Evolutionary conservation across 164 flowering plant genomes (phyloP).

Genomic region (Malania oleifera): DNA sequence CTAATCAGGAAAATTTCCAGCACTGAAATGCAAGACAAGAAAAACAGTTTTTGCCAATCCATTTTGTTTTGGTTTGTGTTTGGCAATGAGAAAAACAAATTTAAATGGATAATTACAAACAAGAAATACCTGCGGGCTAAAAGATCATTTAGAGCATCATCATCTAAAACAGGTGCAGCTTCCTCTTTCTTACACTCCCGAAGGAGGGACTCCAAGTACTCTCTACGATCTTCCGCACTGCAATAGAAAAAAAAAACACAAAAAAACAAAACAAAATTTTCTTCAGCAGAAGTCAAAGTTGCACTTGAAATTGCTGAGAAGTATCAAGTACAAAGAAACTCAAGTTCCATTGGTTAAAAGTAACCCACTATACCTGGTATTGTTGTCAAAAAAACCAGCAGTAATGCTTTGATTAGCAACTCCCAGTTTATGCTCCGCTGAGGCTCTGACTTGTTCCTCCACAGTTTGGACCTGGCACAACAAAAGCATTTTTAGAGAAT

Average conservation of each 20-base stretch:
- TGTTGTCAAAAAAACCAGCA: slow-evolving; percentile 98
- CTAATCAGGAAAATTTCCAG: background rate
- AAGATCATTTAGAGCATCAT: slow-evolving; percentile 82
- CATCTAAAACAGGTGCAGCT: slow-evolving; percentile 81
- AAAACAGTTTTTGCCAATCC: background rate
- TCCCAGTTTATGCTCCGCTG: slow-evolving; percentile 99
- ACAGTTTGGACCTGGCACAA: slow-evolving; percentile 72
- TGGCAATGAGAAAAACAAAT: background rate
- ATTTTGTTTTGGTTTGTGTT: no score
- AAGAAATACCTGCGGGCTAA: slow-evolving; percentile 81
- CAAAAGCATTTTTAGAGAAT: slow-evolving; percentile 1
- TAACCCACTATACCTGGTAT: slow-evolving; percentile 64
- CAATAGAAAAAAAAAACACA: slow-evolving; percentile 11
- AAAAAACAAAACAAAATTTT: no score
- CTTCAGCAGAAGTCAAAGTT: background rate
- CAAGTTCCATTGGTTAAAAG: background rate
- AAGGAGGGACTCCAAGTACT: slow-evolving; percentile 89
- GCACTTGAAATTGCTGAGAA: background rate
- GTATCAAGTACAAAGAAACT: background rate
- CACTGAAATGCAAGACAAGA: no score
- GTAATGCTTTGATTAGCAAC: slow-evolving; percentile 99
- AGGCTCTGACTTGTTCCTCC: slow-evolving; percentile 98
- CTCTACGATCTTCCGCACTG: slow-evolving; percentile 99
- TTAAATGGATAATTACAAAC: background rate
- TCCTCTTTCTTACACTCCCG: slow-evolving; percentile 98